A percentile compares a stretch with the other conserved stretches of the same genome.
Conservation (phyloP, 345 rosid genomes). For the Raphanus raphanistrum region DNA sequence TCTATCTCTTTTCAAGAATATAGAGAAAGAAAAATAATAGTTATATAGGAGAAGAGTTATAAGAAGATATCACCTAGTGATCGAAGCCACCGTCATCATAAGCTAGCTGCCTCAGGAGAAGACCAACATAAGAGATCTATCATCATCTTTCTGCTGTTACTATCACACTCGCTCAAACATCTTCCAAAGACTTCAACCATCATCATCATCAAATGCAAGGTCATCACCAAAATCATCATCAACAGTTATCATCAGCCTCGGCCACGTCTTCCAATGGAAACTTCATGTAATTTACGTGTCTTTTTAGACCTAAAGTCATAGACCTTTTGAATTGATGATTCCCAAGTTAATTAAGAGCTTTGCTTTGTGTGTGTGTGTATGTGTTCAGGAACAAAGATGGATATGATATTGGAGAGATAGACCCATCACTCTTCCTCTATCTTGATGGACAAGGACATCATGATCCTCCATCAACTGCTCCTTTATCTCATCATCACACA, state of each 20-base stretch:
- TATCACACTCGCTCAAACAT: conserved; percentile 35
- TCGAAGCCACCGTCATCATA: conserved; percentile 45
- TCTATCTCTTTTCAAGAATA: conserved; percentile 42
- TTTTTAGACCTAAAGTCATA: background rate
- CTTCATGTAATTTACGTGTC: conserved; percentile 57
- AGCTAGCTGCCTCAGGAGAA: conserved; percentile 24
- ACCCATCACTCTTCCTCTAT: conserved; percentile 92
- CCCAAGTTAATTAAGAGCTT: background rate
- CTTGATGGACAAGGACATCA: conserved; percentile 82
- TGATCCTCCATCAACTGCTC: conserved; percentile 41
- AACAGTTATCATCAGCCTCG: conserved; percentile 43
- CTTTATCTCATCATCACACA: conserved; percentile 62
- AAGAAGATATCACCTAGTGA: conserved; percentile 33
- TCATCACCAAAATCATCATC: conserved; percentile 46
- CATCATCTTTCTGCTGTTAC: conserved; percentile 44
- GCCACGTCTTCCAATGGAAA: conserved; percentile 51
- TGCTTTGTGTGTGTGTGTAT: background rate
- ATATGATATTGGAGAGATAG: conserved; percentile 88
- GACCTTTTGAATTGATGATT: conserved; percentile 6
- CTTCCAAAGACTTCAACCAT: background rate
- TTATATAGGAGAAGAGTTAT: conserved; percentile 25
- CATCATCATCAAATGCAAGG: conserved; percentile 39
- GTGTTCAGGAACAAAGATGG: conserved; percentile 45
- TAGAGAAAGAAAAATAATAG: conserved; percentile 39
- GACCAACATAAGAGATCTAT: conserved; percentile 29